Evolutionary conservation across 192 early-diverging fungal genomes (phyloP).

Genomic region (Paraglomus occultum): DNA sequence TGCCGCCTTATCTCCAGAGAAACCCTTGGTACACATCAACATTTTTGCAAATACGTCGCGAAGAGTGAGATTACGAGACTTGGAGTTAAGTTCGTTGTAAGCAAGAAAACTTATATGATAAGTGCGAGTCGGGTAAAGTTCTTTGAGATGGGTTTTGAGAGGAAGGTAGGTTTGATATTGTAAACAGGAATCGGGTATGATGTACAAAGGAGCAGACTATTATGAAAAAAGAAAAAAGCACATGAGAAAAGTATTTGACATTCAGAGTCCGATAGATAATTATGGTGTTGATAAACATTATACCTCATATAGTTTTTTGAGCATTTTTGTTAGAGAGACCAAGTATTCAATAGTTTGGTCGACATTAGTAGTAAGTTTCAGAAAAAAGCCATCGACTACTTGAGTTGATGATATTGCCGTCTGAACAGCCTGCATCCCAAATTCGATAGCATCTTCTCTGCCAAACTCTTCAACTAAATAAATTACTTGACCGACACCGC

Average conservation of each 20-base stretch:
- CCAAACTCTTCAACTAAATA: slow-evolving; percentile 88
- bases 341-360: slow-evolving; percentile 86
- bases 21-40: slow-evolving; percentile 80
- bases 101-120: slow-evolving; percentile 63
- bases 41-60: slow-evolving; percentile 80
- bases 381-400: slow-evolving; percentile 75
- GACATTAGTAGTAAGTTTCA: slow-evolving; percentile 72
- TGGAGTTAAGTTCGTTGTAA: slow-evolving; percentile 69
- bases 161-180: slow-evolving; percentile 49
- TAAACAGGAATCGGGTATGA: slow-evolving; percentile 52
- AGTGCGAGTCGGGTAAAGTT: slow-evolving; percentile 32
- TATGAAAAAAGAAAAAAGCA: not conserved
- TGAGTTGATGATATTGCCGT: slow-evolving; percentile 77
- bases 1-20: slow-evolving; percentile 82
- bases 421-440: slow-evolving; percentile 62
- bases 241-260: not conserved
- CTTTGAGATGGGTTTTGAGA: slow-evolving; percentile 45
- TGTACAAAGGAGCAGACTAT: slow-evolving; percentile 44
- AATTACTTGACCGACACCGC: slow-evolving; percentile 71
- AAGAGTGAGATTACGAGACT: slow-evolving; percentile 67
- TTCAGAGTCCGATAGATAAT: no score
- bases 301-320: slow-evolving; percentile 59
- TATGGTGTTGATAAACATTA: not conserved
- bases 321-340: slow-evolving; percentile 53
- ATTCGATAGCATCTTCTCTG: slow-evolving; percentile 54